Percentiles rank a stretch among this genome's conserved stretches.
These are phyloP conservation scores for Knoxia roxburghii DNA, from an alignment of 257 asterid species.

Conservation along the genomic window DNA sequence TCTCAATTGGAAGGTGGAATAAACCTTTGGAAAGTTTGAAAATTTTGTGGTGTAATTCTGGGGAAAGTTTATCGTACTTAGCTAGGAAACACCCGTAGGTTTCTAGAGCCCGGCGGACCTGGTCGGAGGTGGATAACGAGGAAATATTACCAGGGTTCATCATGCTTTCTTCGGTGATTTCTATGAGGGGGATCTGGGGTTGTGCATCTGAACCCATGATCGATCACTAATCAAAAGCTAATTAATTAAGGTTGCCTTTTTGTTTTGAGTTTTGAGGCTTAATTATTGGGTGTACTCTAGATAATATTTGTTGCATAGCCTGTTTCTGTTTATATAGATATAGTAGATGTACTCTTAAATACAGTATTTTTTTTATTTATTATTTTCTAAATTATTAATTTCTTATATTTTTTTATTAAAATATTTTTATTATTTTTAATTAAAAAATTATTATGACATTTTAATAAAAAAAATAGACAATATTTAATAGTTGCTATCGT, in stretches of 20 bases:
- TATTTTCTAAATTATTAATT: no score
- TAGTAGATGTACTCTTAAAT: no score
- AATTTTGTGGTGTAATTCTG: conserved; percentile 42
- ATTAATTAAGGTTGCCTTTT: not conserved
- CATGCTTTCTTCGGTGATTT: conserved; percentile 39
- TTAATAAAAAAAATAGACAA: no score
- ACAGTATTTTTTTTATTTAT: no score
- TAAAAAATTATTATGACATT: no score
- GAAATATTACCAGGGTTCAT: conserved; percentile 36
- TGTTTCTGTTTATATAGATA: no score
- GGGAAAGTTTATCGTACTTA: conserved; percentile 39
- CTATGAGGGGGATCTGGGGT: conserved; percentile 35
- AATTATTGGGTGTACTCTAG: no score
- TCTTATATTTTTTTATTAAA: no score
- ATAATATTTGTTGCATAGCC: no score
- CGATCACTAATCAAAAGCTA: not conserved
- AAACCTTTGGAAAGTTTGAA: conserved; percentile 45
- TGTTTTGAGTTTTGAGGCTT: no score
- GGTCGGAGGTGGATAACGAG: conserved; percentile 41
- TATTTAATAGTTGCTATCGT: no score
- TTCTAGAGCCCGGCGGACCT: conserved; percentile 52
- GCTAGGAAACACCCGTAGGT: conserved; percentile 62
- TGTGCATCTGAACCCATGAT: conserved; percentile 43
- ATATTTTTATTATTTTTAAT: no score
- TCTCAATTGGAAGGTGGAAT: conserved; percentile 47